Percentiles rank a stretch among this genome's conserved stretches.
Conservation (phyloP, 345 rosid species). For the Carallia pectinifolia region DNA sequence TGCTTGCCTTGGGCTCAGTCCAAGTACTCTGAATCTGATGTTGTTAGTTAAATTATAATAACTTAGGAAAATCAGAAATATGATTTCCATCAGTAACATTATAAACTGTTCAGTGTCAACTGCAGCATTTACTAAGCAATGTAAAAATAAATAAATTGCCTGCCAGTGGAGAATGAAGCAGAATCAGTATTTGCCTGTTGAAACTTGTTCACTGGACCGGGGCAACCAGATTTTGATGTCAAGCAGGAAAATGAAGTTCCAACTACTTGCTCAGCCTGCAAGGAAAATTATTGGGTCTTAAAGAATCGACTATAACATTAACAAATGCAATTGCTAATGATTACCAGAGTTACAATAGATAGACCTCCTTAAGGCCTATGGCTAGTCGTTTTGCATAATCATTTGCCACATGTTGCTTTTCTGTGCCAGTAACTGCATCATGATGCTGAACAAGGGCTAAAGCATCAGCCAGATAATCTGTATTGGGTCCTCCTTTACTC, state of each 20-base stretch:
- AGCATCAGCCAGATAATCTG: conserved; percentile 50
- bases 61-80: too few species aligned
- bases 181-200: conserved; percentile 36
- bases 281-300: conserved; percentile 4
- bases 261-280: conserved; percentile 45
- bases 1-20: too few species aligned
- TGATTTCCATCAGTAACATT: too few species aligned
- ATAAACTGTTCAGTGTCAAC: background rate
- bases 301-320: background rate
- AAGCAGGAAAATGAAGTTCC: conserved; percentile 41
- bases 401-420: conserved; percentile 50
- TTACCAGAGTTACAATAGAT: background rate
- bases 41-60: too few species aligned
- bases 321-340: background rate
- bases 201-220: conserved; percentile 25
- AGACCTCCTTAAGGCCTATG: conserved; percentile 47
- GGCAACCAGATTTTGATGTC: conserved; percentile 27
- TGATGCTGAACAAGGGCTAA: conserved; percentile 51
- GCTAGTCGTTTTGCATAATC: conserved; percentile 48
- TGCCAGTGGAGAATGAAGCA: background rate
- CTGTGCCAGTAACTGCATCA: conserved; percentile 50
- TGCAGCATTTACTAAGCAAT: background rate
- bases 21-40: too few species aligned
- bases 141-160: background rate
- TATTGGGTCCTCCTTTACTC: conserved; percentile 34